Conservation (phyloP, 192 early-diverging fungal species). For the Coemansia sp. region DNA sequence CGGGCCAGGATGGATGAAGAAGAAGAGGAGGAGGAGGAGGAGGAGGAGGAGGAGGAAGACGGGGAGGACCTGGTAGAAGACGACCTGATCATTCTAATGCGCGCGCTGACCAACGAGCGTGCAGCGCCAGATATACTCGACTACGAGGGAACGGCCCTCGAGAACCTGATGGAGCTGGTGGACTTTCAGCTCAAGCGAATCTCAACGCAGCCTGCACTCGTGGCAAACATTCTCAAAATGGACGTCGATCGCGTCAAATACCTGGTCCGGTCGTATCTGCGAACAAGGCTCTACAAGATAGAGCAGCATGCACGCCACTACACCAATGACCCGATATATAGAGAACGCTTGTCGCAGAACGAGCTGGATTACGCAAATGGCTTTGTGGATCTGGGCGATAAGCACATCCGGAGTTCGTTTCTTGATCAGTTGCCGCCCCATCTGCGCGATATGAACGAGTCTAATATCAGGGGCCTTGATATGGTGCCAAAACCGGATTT, state of each 20-base stretch:
- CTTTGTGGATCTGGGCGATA: conserved; percentile 34
- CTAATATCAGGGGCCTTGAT: conserved; percentile 28
- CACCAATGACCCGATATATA: conserved; percentile 18
- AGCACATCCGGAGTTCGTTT: conserved; percentile 44
- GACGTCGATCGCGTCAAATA: conserved; percentile 52
- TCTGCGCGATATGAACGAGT: conserved; percentile 39
- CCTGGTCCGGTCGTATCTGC: conserved; percentile 51
- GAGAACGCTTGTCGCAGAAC: conserved; percentile 34
- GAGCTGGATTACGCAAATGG: conserved; percentile 54
- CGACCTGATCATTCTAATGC: conserved; percentile 33
- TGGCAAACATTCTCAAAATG: conserved; percentile 43
- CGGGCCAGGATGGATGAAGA: not conserved
- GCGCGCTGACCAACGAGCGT: conserved; percentile 45
- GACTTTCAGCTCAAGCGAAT: conserved; percentile 45
- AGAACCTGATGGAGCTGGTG: conserved; percentile 53
- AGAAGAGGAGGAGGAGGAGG: not conserved
- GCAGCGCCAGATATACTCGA: conserved; percentile 38
- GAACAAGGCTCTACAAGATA: conserved; percentile 40
- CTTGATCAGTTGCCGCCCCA: conserved; percentile 54
- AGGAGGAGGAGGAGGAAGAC: conserved; percentile 5
- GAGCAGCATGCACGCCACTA: conserved; percentile 38
- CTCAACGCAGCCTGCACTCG: conserved; percentile 13
- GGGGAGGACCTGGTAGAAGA: conserved; percentile 24
- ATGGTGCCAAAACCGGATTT: conserved; percentile 49
- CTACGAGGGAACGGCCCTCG: conserved; percentile 44